phyloP scores from a whole-genome alignment of 176 grass and related monocot genomes.

The Phragmites australis region DNA sequence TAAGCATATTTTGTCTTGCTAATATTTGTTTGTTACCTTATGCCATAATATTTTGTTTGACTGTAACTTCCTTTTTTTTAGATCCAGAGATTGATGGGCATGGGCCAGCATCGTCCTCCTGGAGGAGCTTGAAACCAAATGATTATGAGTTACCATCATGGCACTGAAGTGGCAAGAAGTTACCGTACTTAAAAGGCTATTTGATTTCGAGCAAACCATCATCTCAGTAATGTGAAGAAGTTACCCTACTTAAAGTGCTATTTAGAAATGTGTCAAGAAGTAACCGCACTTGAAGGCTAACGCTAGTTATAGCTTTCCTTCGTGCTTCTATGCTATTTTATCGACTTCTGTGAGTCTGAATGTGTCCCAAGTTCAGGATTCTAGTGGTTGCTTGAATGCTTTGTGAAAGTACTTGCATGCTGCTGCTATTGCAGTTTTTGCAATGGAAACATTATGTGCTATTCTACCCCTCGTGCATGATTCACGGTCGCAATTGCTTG shows the following conservation, averaged over 20 bases:
- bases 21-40: not conserved
- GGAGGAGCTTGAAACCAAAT: conserved; percentile 12
- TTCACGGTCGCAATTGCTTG: too few relatives aligned
- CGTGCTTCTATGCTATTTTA: conserved; percentile 16
- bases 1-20: conserved; percentile 2
- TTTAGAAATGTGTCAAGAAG: conserved; percentile 9
- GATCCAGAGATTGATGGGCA: conserved; percentile 34
- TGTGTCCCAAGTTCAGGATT: not conserved
- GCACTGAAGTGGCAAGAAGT: conserved; percentile 24
- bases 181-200: not conserved
- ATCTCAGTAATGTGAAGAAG: conserved; percentile 6
- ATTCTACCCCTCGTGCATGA: too few relatives aligned
- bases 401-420: not conserved
- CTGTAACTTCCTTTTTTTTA: not conserved
- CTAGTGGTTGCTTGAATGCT: conserved; percentile 4
- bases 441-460: conserved; percentile 5
- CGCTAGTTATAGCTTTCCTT: conserved; percentile 13
- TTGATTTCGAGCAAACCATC: not conserved
- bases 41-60: conserved; percentile 6
- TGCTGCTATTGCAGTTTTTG: conserved; percentile 4
- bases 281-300: not conserved
- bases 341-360: not conserved
- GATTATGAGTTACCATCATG: conserved; percentile 6
- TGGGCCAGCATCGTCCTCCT: conserved; percentile 39
- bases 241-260: not conserved